Evolutionary conservation across 2,329 filamentous ascomycete genomes (phyloP).

Genomic region (Ceratocystis huliohia): DNA sequence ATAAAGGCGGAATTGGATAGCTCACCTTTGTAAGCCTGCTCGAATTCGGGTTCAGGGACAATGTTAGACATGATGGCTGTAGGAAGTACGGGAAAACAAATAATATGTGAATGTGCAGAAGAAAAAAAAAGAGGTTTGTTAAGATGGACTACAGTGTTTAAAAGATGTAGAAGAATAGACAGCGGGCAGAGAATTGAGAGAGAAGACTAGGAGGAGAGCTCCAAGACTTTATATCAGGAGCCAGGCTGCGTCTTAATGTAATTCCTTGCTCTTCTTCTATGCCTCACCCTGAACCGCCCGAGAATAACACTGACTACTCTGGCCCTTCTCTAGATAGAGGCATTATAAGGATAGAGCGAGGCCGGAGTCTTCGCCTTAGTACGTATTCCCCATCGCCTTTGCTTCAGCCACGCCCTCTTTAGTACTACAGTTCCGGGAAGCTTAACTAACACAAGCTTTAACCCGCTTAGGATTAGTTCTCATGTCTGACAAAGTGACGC

Average conservation of each 20-base stretch:
- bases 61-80: constrained; percentile 61
- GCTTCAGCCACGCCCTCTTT: neutral
- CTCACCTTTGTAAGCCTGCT: constrained; percentile 93
- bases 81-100: neutral
- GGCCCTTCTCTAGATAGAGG: neutral
- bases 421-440: neutral
- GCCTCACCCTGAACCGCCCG: neutral
- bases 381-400: neutral
- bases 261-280: no score
- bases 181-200: neutral
- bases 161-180: neutral
- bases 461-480: neutral
- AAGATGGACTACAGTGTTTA: neutral
- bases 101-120: neutral
- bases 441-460: constrained; percentile 7
- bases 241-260: neutral
- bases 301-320: neutral
- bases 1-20: neutral
- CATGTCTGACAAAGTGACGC: neutral
- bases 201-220: neutral
- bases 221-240: constrained; percentile 15
- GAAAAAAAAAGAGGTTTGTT: neutral
- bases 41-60: constrained; percentile 84
- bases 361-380: constrained; percentile 9
- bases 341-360: constrained; percentile 9